Percentiles rank a stretch among this genome's conserved stretches.
Evolutionary conservation across 129 eudicot species (phyloP).

Genomic region (Oenanthe sinensis): DNA sequence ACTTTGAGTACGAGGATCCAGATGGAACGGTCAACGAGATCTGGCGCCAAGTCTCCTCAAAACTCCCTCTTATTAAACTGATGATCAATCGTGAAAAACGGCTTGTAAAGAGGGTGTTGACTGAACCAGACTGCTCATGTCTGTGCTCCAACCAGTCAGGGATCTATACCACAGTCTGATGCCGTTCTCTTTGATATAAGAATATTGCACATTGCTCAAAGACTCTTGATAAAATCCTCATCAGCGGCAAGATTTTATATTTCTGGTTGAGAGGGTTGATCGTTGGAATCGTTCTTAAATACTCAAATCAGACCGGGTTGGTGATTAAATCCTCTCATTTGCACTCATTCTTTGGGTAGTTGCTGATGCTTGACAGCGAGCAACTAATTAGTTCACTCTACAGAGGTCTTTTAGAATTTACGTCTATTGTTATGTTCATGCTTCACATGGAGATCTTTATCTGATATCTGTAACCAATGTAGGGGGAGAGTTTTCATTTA

Average conservation of each 20-base stretch:
- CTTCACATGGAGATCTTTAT: not conserved
- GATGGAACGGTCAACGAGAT: conserved; percentile 82
- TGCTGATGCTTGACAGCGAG: not conserved
- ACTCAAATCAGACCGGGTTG: not conserved
- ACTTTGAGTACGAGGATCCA: conserved; percentile 90
- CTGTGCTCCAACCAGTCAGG: conserved; percentile 77
- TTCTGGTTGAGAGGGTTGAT: conserved; percentile 4
- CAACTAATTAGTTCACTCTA: not conserved
- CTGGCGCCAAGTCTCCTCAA: conserved; percentile 83
- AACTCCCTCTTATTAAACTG: conserved; percentile 63
- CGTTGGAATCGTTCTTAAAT: not conserved
- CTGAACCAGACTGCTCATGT: conserved; percentile 83
- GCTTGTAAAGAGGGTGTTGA: conserved; percentile 50
- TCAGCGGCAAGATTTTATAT: not conserved
- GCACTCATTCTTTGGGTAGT: not conserved
- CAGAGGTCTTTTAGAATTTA: not conserved
- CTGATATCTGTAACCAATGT: not conserved
- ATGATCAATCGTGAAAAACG: conserved; percentile 93
- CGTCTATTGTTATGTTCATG: not conserved
- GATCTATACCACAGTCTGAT: conserved; percentile 32
- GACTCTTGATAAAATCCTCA: not conserved
- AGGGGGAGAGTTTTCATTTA: not conserved
- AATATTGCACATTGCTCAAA: not conserved
- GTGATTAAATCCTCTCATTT: not conserved
- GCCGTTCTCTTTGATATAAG: not conserved